phyloP scores from a whole-genome alignment of 2,329 filamentous ascomycete genomes.

The Verticillium longisporum region DNA sequence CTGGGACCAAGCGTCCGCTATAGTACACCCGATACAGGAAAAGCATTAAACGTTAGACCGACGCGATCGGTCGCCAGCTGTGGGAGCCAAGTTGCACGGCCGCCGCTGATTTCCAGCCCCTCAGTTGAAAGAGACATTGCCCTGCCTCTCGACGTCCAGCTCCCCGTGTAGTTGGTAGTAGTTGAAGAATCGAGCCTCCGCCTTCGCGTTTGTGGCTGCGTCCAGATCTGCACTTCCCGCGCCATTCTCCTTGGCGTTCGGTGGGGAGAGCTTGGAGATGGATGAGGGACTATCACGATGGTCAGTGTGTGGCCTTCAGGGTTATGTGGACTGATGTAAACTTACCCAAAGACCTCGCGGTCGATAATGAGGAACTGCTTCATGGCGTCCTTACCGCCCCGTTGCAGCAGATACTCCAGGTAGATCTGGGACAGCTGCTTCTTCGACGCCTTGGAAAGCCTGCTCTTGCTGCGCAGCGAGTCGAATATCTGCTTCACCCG shows the following conservation, averaged over 20 bases:
- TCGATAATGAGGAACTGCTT: conserved; percentile 81
- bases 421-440: conserved; percentile 73
- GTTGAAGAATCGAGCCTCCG: conserved; percentile 41
- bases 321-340: not conserved
- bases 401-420: conserved; percentile 75
- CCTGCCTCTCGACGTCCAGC: conserved; percentile 37
- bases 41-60: not conserved
- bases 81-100: not conserved
- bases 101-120: not conserved
- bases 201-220: conserved; percentile 40
- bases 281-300: conserved; percentile 33
- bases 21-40: not conserved
- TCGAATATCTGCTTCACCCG: conserved; percentile 78
- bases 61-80: not conserved
- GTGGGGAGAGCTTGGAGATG: conserved; percentile 31
- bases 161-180: conserved; percentile 48
- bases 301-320: not conserved
- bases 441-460: conserved; percentile 59
- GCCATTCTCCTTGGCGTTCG: conserved; percentile 40
- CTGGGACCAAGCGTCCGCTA: not conserved
- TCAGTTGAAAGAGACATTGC: conserved; percentile 45
- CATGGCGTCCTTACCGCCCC: conserved; percentile 75
- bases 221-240: conserved; percentile 37
- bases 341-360: conserved; percentile 78
- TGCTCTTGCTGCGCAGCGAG: conserved; percentile 66